Base-by-base conservation (phyloP, 2,329 filamentous ascomycete genomes). In the Colletotrichum musicola region DNA sequence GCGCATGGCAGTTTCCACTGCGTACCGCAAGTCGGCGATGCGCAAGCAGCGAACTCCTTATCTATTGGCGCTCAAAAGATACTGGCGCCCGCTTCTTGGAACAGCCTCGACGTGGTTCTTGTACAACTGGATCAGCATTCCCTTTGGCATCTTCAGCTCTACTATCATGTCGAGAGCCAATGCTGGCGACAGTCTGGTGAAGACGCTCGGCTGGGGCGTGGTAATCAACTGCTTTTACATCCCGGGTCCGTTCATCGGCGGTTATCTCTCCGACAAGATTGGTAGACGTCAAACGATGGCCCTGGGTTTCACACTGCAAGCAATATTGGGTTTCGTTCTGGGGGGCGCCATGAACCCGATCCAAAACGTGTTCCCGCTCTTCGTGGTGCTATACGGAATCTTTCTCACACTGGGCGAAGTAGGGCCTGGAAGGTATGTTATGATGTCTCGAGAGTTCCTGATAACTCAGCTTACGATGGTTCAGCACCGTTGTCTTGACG, bases 121-220 rank as follows among this genome's bases (percentile, higher is more conserved):
- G 27, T 83, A 88, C 73, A 85, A 89, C 73, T 89, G 83, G 74
- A 83, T 88, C 47, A 83, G 83, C 0, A 84, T 86, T 60, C 86
- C 86, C 0, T 87, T 88, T 69, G 85, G 85, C 9, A 81, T 88
- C 30, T 88, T 88, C 74, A 83, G 82, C 63, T 84, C 84, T 0
- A 86, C 85, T 22, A 87, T 88, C 65, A 81, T 86, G 58, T 75
- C 76, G 4, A 77, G 81, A 25, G 75, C 82, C 30, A 82, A 82
- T 30, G 72, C 80, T 0, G 75, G 78, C 14, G 78, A 82, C 40
- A 82, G 78, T n/a, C 74, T 84, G 1, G 75, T 81, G 6, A 78
- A 82, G 72, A 82, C 78, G 49, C 71, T 85, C 25, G 82, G 82
- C 7, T 83, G 80, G 78, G 79, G 83, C 42, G 79, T 80, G 0